phyloP scores from a whole-genome alignment of 768 basidiomycete species.

The Leccinum rimulosum region DNA sequence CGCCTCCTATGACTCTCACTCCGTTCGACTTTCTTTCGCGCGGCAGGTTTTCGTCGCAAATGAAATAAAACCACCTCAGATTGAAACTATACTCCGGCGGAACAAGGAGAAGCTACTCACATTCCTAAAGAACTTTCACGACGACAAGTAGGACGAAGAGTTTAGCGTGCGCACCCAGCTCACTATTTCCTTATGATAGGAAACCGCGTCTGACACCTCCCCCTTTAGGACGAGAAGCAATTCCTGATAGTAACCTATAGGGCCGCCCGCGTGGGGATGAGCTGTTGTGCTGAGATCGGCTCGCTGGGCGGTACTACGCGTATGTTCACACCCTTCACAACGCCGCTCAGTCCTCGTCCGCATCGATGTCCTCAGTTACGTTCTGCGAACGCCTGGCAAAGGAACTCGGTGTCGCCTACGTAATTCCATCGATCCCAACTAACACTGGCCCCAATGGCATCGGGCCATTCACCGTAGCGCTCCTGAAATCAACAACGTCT shows the following conservation, averaged over 20 bases:
- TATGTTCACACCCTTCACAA: too few species aligned
- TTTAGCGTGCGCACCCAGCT: slow-evolving; percentile 60
- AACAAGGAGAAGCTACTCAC: slow-evolving; percentile 92
- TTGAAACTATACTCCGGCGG: slow-evolving; percentile 83
- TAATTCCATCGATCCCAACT: too few species aligned
- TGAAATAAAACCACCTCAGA: slow-evolving; percentile 93
- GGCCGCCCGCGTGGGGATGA: not conserved
- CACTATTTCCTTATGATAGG: not conserved
- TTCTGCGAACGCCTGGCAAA: too few species aligned
- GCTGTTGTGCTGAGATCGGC: too few species aligned
- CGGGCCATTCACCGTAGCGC: too few species aligned
- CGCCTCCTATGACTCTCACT: not conserved
- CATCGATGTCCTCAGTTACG: too few species aligned
- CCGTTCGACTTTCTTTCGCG: not conserved
- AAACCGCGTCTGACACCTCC: not conserved
- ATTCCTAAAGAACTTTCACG: slow-evolving; percentile 93
- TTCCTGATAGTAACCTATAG: slow-evolving; percentile 84
- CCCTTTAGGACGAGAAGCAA: slow-evolving; percentile 81
- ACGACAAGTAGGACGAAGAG: slow-evolving; percentile 98
- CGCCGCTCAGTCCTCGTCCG: too few species aligned
- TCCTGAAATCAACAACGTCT: too few species aligned
- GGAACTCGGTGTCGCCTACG: too few species aligned
- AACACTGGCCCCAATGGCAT: too few species aligned
- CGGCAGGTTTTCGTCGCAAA: slow-evolving; percentile 96
- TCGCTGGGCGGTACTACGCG: too few species aligned